phyloP scores from a whole-genome alignment of 73 alveolate species.

The Paramecium tetraurelia region DNA sequence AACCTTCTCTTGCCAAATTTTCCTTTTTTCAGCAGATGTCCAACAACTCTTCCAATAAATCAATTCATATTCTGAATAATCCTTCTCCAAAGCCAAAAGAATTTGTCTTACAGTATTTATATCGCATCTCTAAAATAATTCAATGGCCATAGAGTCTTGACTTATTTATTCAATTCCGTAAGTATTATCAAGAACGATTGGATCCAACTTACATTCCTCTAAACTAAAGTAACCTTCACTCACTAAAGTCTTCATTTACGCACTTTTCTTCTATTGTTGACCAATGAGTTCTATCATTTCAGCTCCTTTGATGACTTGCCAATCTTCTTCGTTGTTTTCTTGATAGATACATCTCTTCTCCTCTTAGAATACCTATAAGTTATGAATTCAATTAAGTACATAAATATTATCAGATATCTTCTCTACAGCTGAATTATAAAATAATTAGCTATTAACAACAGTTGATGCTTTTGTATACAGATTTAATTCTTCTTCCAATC shows the following conservation, averaged over 20 bases:
- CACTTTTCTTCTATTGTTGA: neutral
- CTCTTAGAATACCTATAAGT: neutral
- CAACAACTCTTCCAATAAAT: conserved; percentile 51
- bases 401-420: neutral
- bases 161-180: neutral
- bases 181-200: neutral
- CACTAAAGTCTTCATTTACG: neutral
- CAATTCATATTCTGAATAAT: conserved; percentile 37
- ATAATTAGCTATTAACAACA: neutral
- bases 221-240: neutral
- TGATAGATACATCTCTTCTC: neutral
- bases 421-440: neutral
- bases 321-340: neutral
- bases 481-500: neutral
- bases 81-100: neutral
- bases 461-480: neutral
- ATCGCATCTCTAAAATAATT: neutral
- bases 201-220: neutral
- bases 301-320: neutral
- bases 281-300: neutral
- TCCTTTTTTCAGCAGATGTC: conserved; percentile 40
- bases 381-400: neutral
- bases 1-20: conserved; percentile 29
- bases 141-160: neutral
- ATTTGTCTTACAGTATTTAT: neutral